Conservation (phyloP, 2,329 filamentous ascomycete genomes). For the Arthrocladium fulminans region DNA sequence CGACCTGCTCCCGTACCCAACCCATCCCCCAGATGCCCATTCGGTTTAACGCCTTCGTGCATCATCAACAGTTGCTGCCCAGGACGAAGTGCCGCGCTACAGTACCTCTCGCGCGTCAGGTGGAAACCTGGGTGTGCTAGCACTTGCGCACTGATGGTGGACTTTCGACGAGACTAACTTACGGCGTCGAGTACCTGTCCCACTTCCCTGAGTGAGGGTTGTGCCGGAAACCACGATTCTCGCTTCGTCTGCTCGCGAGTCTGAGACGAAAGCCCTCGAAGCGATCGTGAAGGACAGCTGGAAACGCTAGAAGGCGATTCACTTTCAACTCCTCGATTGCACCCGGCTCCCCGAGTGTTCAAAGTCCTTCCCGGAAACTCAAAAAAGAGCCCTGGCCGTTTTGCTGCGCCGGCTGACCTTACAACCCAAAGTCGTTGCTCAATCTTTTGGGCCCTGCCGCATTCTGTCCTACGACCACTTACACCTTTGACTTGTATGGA, state of each 20-base stretch:
- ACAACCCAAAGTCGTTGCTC: background rate
- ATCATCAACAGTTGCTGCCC: constrained; percentile 8
- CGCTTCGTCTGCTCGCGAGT: background rate
- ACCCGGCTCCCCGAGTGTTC: constrained; percentile 5
- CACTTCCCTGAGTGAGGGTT: background rate
- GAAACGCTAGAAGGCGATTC: constrained; percentile 8
- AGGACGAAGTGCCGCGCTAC: constrained; percentile 3
- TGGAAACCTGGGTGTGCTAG: constrained; percentile 2
- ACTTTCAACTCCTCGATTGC: constrained; percentile 3
- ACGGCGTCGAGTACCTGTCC: background rate
- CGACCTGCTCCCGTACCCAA: background rate
- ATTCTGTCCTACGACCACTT: background rate
- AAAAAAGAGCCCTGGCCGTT: background rate
- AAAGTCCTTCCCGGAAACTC: constrained; percentile 2
- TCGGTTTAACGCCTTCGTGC: constrained; percentile 5
- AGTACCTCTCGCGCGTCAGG: constrained; percentile 6
- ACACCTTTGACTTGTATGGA: background rate
- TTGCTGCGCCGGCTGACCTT: background rate
- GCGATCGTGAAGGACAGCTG: background rate
- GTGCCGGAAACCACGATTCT: background rate
- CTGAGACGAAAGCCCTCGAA: background rate
- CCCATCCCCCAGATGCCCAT: background rate
- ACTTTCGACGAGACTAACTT: constrained; percentile 1
- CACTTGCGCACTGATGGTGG: background rate
- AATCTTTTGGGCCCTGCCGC: constrained; percentile 6